phyloP scores from a whole-genome alignment of 345 rosid species.

The Gossypium australe region DNA sequence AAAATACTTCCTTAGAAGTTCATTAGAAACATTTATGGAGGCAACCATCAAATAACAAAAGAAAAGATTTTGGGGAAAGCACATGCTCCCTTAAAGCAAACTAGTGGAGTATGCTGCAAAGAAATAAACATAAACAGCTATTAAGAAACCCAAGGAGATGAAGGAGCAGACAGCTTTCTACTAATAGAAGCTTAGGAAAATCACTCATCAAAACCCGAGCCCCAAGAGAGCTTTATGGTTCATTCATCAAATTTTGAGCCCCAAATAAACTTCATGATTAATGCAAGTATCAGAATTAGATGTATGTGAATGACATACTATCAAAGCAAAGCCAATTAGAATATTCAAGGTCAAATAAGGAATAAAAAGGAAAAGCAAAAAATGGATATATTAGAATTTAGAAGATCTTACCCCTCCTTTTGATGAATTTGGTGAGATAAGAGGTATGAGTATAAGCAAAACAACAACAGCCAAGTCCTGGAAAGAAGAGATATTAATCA shows the following conservation, averaged over 20 bases:
- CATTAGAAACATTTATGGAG: neutral
- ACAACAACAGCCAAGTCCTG: constrained; percentile 99
- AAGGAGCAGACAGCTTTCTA: neutral
- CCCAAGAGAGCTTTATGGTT: neutral
- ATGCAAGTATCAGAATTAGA: neutral
- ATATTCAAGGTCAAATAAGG: constrained; percentile 9
- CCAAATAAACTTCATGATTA: neutral
- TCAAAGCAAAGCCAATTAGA: constrained; percentile 6
- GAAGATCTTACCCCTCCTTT: constrained; percentile 92
- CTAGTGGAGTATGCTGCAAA: neutral
- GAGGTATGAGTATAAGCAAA: constrained; percentile 95
- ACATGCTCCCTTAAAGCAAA: constrained; percentile 6
- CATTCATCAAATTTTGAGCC: neutral
- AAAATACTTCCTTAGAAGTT: neutral
- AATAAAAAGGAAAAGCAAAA: constrained; percentile 12
- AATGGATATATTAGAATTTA: constrained; percentile 6
- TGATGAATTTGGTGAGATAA: constrained; percentile 93
- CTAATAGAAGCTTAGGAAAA: constrained; percentile 1
- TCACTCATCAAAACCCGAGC: neutral
- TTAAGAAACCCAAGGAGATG: constrained; percentile 1
- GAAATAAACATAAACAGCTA: constrained; percentile 1
- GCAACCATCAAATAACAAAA: constrained; percentile 10
- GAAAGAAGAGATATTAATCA: constrained; percentile 12
- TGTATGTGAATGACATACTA: neutral
- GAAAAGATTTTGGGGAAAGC: neutral